phyloP scores from a whole-genome alignment of 179 eudicot species.

The Beta corolliflora region DNA sequence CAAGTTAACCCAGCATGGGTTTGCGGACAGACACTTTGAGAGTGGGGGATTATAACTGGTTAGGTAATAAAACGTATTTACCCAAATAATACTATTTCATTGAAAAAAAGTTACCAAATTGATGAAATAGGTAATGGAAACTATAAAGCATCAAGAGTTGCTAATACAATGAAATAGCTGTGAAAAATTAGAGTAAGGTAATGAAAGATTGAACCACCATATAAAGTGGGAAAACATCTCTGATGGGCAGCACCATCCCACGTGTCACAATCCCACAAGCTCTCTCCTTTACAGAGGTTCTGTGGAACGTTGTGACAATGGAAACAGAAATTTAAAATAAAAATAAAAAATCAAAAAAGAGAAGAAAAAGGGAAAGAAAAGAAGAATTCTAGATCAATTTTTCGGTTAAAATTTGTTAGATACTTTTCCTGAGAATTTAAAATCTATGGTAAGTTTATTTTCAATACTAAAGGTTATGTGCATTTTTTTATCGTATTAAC shows the following conservation, averaged over 20 bases:
- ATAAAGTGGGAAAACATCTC: neutral
- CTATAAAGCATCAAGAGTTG: too few relatives aligned
- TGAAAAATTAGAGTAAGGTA: neutral
- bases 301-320: neutral
- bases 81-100: too few relatives aligned
- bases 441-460: too few relatives aligned
- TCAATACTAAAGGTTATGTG: neutral
- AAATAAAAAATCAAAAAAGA: neutral
- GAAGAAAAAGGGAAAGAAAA: neutral
- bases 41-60: too few relatives aligned
- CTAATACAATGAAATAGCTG: neutral
- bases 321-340: neutral
- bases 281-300: neutral
- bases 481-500: too few relatives aligned
- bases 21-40: too few relatives aligned
- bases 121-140: too few relatives aligned
- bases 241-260: slow-evolving; percentile 14
- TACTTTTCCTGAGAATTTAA: neutral
- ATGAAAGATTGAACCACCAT: neutral
- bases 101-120: too few relatives aligned
- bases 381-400: neutral
- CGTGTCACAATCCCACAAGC: slow-evolving; percentile 13
- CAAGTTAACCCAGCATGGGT: too few relatives aligned
- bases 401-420: slow-evolving; percentile 10
- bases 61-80: too few relatives aligned